Percentiles rank a stretch among this genome's conserved stretches.
Conservation (phyloP, 2,329 filamentous ascomycete genomes). For the Epichloe typhina region DNA sequence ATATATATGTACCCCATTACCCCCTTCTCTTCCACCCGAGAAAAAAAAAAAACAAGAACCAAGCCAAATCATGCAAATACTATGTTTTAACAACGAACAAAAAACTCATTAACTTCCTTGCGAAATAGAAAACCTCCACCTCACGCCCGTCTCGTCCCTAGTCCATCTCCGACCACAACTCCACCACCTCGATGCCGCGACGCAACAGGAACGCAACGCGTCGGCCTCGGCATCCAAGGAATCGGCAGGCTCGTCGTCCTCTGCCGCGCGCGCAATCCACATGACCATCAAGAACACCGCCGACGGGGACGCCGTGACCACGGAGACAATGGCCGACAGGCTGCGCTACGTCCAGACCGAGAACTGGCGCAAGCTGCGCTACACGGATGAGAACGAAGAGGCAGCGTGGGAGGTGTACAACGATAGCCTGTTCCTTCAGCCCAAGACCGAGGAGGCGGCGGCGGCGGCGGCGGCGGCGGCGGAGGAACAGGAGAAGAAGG, state of each 20-base stretch:
- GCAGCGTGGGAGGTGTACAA: slow-evolving; percentile 66
- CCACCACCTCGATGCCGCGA: slow-evolving; percentile 77
- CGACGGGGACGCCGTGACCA: slow-evolving; percentile 50
- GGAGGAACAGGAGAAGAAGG: not conserved
- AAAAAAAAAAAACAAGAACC: not conserved
- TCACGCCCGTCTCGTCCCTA: slow-evolving; percentile 70
- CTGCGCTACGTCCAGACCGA: slow-evolving; percentile 71
- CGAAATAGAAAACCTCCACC: slow-evolving; percentile 60
- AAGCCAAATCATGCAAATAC: not conserved
- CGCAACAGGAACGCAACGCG: slow-evolving; percentile 50
- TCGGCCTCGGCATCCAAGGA: slow-evolving; percentile 25
- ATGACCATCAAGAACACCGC: slow-evolving; percentile 72
- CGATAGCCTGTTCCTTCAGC: slow-evolving; percentile 45
- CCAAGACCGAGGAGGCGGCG: slow-evolving; percentile 5
- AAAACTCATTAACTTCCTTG: not conserved
- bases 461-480: slow-evolving; percentile 1
- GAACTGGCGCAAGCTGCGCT: slow-evolving; percentile 65
- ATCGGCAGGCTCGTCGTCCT: slow-evolving; percentile 18
- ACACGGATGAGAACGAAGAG: slow-evolving; percentile 67
- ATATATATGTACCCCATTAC: not conserved
- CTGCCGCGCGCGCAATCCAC: slow-evolving; percentile 63
- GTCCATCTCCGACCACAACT: slow-evolving; percentile 86
- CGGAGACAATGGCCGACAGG: slow-evolving; percentile 61
- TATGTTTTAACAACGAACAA: not conserved
- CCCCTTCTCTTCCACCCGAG: slow-evolving; percentile 2